Conservation (phyloP, 441 rosid species). For the Adansonia grandidieri region DNA sequence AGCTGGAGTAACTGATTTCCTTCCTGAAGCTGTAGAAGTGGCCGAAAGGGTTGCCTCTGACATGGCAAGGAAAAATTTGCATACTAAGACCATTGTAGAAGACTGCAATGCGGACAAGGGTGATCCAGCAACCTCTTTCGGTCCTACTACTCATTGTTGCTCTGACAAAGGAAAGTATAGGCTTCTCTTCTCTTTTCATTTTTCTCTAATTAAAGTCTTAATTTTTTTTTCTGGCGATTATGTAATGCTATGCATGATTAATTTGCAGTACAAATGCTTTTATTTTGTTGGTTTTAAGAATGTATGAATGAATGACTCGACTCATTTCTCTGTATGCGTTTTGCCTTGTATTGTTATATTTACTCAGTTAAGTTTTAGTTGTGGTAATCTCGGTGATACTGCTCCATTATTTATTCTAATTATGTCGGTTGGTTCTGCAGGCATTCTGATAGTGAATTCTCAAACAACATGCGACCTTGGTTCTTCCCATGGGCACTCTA, state of each 20-base stretch:
- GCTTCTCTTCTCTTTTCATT: neutral
- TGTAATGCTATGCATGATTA: neutral
- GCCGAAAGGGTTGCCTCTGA: slow-evolving; percentile 34
- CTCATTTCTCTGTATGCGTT: neutral
- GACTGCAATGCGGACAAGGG: neutral
- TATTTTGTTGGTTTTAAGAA: neutral
- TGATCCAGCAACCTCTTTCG: neutral
- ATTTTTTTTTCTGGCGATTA: neutral
- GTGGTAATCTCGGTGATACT: neutral
- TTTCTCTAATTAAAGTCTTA: neutral
- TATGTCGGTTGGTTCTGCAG: slow-evolving; percentile 13
- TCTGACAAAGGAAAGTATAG: neutral
- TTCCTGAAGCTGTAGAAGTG: slow-evolving; percentile 44
- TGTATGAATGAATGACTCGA: neutral
- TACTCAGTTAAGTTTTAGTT: neutral
- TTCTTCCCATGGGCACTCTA: slow-evolving; percentile 8
- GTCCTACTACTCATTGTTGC: neutral
- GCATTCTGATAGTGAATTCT: slow-evolving; percentile 20
- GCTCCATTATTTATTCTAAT: neutral
- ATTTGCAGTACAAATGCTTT: neutral
- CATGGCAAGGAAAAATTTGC: neutral
- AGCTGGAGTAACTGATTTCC: slow-evolving; percentile 51
- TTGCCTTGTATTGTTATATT: neutral
- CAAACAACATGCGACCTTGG: slow-evolving; percentile 26
- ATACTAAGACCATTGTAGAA: neutral